Base-by-base conservation (phyloP, 352 stramenopile species). In the Salisapilia sapeloensis region DNA sequence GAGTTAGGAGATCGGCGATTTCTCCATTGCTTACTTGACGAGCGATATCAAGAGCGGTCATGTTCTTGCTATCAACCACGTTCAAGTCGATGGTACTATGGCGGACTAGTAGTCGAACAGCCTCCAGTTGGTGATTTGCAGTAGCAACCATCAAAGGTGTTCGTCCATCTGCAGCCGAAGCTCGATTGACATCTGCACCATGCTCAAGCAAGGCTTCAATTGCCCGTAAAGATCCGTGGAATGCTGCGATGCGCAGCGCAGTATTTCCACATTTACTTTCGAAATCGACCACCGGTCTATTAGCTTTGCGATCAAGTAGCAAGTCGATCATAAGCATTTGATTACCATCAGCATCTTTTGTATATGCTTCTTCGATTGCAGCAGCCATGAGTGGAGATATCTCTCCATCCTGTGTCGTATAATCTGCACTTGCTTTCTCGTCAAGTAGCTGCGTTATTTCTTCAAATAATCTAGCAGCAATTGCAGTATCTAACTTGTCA, bases 101-200 rank as follows among this genome's bases (percentile, higher is more conserved):
- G 0, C 47, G 41, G 18, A 84, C 25, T 33, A 87, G 26, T 29
- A 71, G 80, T 17, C 43, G 48, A n/a, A 83, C 52, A 15, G 81
- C 64, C 0, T 38, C 35, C 2, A 40, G 21, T 37, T 83, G 55
- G 2, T 61, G 60, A 16, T 67, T 66, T 6, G 34, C 35, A 1
- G 66, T 63, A 1, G 71, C 71, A 4, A 54, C 37, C 61, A 83
- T 83, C 8, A 87, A 46, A 11, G 67, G 55, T 22, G 65, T 84
- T 5, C 49, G 30, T 9, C 63, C 48, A 8, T 49, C 31, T 3
- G 20, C 17, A 1, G 46, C 44, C 1, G 55, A 50, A 5, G 33
- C 31, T 8, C 59, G 31, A 38, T 87, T 82, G 16, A 79, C 34
- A 8, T 50, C 47, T 19, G 59, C 67, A 15, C 64, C 67, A 10